Evolutionary conservation across 306 rosid species (phyloP), one percentile per base, ranked within the genome.

Genomic region (Luffa aegyptiaca): DNA sequence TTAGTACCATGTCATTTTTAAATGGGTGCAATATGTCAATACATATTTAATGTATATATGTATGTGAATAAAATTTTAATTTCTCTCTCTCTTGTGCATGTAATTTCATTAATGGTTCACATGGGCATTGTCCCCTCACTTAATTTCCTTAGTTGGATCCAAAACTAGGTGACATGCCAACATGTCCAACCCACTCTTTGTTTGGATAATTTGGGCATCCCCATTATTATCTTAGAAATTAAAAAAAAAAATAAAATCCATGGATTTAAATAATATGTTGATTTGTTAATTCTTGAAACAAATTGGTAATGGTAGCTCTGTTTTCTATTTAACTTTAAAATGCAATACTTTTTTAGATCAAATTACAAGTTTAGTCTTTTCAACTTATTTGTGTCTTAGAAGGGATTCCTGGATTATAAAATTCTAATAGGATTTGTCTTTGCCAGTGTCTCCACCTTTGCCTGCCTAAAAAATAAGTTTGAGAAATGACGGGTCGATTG

Each of bases 151-250:
- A 42, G 55, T 44, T 69, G 75, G 35, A 69, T 69, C 35, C 55
- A 44, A 69, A 69, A 12, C 75, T 69, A 69, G 75, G 75, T 69
- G 75, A 69, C 75, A 69, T 69, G 35, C 75, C 75, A 69, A 69
- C 75, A 69, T 69, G 33, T 69, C 75, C 55, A 69, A 69, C 75
- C 75, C 75, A 69, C 37, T 69, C 75, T 69, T 69, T 69, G 55
- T 42, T 69, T 69, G 4, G 3, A 69, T 69, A 69, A 42, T 69
- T 66, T 66, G 31, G 49, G 49, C 21, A 39, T 58, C 20, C 5
- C 49, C 31, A 66, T 66, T 18, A 35, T 39, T 66, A n/a, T 39
- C 5, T 37, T 63, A 63, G 10, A 63, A n/a, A 33, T 33, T 63
- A 13, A 26, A 26, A 26, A 26, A 26, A 26, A 26, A 26, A n/a